Conservation (phyloP, 257 asterid genomes). For the Jacaranda mimosifolia region DNA sequence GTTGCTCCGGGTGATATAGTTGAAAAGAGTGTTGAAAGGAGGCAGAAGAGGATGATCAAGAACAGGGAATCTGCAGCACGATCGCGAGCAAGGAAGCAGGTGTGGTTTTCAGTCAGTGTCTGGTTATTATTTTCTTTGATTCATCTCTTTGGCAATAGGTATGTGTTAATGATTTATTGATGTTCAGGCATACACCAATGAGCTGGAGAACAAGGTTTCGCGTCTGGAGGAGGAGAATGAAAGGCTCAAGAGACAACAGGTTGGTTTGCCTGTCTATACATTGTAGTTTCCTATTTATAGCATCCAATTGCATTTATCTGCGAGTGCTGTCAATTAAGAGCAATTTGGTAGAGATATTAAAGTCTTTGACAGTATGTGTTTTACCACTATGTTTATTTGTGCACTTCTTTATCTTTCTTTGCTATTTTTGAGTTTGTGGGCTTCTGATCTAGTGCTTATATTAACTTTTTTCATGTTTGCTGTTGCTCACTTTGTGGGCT, state of each 20-base stretch:
- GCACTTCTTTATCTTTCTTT: neutral
- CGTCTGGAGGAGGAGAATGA: slow-evolving; percentile 87
- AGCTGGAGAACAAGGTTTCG: slow-evolving; percentile 84
- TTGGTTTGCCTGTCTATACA: slow-evolving; percentile 38
- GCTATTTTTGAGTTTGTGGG: slow-evolving; percentile 10
- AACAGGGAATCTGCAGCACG: slow-evolving; percentile 98
- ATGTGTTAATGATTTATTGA: slow-evolving; percentile 21
- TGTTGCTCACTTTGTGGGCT: neutral
- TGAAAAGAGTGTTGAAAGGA: slow-evolving; percentile 84
- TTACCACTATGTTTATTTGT: neutral
- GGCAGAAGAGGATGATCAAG: slow-evolving; percentile 99
- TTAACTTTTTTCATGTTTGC: neutral
- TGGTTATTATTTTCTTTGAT: neutral
- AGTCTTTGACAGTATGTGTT: neutral
- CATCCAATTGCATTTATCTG: neutral
- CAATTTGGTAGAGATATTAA: neutral
- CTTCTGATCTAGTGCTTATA: slow-evolving; percentile 9
- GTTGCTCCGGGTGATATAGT: slow-evolving; percentile 64
- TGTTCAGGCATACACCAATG: slow-evolving; percentile 84
- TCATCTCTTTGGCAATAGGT: slow-evolving; percentile 17
- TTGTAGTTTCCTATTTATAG: neutral
- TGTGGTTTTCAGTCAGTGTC: slow-evolving; percentile 22
- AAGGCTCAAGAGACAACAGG: slow-evolving; percentile 79
- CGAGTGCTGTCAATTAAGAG: neutral
- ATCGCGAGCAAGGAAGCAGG: slow-evolving; percentile 98